Conservation (phyloP, 2,329 filamentous ascomycete genomes). For the Alternaria sp. region DNA sequence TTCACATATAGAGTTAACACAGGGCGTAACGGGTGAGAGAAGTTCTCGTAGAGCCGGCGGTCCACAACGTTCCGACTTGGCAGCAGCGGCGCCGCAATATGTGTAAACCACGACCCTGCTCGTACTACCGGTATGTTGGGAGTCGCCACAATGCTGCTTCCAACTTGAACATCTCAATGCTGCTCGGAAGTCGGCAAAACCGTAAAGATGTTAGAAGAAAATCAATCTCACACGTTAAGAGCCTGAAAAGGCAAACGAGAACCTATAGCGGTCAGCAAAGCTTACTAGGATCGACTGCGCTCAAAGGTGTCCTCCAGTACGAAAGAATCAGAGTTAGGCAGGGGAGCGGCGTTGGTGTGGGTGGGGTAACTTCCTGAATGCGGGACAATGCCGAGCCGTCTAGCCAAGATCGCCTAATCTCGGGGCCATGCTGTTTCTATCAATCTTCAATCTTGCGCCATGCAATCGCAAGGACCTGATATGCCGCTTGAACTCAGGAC, state of each 20-base stretch:
- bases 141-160: background rate
- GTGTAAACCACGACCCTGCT: background rate
- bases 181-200: background rate
- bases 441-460: background rate
- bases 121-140: background rate
- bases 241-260: background rate
- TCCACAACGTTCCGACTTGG: background rate
- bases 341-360: background rate
- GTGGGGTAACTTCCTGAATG: background rate
- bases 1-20: background rate
- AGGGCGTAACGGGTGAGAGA: background rate
- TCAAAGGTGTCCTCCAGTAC: background rate
- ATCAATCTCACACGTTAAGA: background rate
- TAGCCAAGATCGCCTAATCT: slow-evolving; percentile 1
- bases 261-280: background rate
- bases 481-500: background rate
- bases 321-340: background rate
- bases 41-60: background rate
- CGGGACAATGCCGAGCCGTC: background rate
- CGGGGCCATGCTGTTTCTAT: background rate
- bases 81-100: background rate
- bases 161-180: background rate
- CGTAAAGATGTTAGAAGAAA: background rate
- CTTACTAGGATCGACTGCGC: background rate
- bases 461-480: background rate